Conservation (phyloP, 2,329 filamentous ascomycete genomes). For the Talaromyces sp. region DNA sequence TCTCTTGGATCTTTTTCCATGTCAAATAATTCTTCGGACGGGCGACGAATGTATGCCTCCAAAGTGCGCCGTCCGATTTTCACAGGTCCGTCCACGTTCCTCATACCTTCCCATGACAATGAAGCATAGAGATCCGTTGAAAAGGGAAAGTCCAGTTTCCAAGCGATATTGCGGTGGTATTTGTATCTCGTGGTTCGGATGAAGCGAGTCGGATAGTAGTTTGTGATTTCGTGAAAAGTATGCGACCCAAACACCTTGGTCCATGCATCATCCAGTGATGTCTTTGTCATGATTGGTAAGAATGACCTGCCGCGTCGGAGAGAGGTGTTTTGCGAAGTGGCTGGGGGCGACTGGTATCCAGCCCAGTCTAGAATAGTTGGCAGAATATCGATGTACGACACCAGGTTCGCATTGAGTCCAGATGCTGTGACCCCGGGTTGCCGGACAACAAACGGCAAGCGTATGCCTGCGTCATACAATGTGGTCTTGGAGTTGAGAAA, state of each 20-base stretch:
- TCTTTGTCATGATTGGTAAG: slow-evolving; percentile 31
- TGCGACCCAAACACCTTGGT: slow-evolving; percentile 47
- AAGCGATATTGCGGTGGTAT: slow-evolving; percentile 49
- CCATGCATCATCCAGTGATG: slow-evolving; percentile 17
- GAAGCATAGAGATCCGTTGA: slow-evolving; percentile 44
- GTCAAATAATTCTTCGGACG: slow-evolving; percentile 46
- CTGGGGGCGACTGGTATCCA: slow-evolving; percentile 14
- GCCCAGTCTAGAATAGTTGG: slow-evolving; percentile 45
- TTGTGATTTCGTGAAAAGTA: slow-evolving; percentile 49
- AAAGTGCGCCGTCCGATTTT: slow-evolving; percentile 40
- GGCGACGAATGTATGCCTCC: slow-evolving; percentile 41
- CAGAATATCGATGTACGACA: slow-evolving; percentile 46
- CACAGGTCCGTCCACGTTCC: slow-evolving; percentile 27
- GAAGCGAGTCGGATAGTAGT: slow-evolving; percentile 50
- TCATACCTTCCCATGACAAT: slow-evolving; percentile 43
- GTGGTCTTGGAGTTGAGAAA: slow-evolving; percentile 52
- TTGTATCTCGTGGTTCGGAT: slow-evolving; percentile 43
- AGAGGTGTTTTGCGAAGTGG: not conserved
- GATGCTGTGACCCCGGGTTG: slow-evolving; percentile 22
- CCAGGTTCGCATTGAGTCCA: slow-evolving; percentile 39
- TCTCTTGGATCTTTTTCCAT: slow-evolving; percentile 44
- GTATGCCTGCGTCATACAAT: slow-evolving; percentile 45
- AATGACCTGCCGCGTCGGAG: slow-evolving; percentile 34
- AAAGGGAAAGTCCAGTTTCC: slow-evolving; percentile 48
- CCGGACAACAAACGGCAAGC: slow-evolving; percentile 41